These are phyloP conservation scores for Candida orba DNA, from an alignment of 805 yeast species.

Conservation along the genomic window DNA sequence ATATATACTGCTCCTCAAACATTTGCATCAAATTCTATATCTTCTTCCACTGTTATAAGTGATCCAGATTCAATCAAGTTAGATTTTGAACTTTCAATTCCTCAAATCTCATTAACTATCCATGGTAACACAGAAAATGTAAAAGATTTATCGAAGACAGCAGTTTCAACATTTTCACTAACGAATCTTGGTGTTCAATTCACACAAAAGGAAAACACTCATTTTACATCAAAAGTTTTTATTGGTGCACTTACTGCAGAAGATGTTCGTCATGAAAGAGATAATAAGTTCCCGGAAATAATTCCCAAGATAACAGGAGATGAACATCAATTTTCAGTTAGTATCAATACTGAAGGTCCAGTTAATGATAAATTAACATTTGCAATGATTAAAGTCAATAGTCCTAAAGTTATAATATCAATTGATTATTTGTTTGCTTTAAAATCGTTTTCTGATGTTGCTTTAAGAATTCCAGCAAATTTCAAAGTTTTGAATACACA, in stretches of 20 bases:
- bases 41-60: slow-evolving; percentile 13
- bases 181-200: slow-evolving; percentile 49
- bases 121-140: slow-evolving; percentile 43
- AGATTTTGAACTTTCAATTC: slow-evolving; percentile 49
- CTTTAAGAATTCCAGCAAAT: slow-evolving; percentile 24
- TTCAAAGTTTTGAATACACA: background rate
- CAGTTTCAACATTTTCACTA: slow-evolving; percentile 52
- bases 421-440: slow-evolving; percentile 79
- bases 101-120: slow-evolving; percentile 54
- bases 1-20: slow-evolving; percentile 18
- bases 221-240: slow-evolving; percentile 52
- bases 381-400: slow-evolving; percentile 60
- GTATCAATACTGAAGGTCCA: slow-evolving; percentile 37
- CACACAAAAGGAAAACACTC: slow-evolving; percentile 44
- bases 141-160: slow-evolving; percentile 29
- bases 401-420: slow-evolving; percentile 76
- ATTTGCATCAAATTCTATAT: slow-evolving; percentile 13
- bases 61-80: slow-evolving; percentile 26
- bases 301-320: slow-evolving; percentile 63
- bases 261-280: slow-evolving; percentile 58
- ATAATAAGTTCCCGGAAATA: slow-evolving; percentile 70
- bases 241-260: slow-evolving; percentile 69
- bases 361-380: slow-evolving; percentile 36
- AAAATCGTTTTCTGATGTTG: slow-evolving; percentile 52
- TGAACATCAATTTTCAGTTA: slow-evolving; percentile 65